Conservation (phyloP, 2,329 filamentous ascomycete genomes). For the Phaeosphaeriaceae sp. region DNA sequence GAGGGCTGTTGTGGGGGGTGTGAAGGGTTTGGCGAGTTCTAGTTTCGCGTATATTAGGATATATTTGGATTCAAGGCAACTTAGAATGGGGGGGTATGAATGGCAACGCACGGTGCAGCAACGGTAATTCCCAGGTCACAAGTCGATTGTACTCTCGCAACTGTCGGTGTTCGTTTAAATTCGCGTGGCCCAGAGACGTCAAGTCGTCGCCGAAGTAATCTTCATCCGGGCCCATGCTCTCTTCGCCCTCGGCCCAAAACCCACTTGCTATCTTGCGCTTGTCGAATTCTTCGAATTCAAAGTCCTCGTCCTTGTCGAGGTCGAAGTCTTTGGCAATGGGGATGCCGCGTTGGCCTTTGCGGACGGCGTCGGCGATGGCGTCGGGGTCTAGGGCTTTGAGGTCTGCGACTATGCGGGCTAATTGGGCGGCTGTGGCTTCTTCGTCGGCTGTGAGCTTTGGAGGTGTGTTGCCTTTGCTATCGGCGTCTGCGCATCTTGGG, state of each 20-base stretch:
- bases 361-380: slow-evolving; percentile 26
- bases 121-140: slow-evolving; percentile 93
- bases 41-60: too few relatives aligned
- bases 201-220: slow-evolving; percentile 84
- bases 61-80: too few relatives aligned
- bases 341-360: slow-evolving; percentile 31
- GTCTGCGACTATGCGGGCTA: slow-evolving; percentile 28
- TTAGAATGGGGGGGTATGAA: too few relatives aligned
- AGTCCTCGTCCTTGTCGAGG: slow-evolving; percentile 34
- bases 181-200: slow-evolving; percentile 78
- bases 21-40: slow-evolving; percentile 86
- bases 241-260: slow-evolving; percentile 49
- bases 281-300: slow-evolving; percentile 26
- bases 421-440: slow-evolving; percentile 24
- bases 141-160: slow-evolving; percentile 86
- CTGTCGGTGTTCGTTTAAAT: slow-evolving; percentile 88
- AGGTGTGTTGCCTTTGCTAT: slow-evolving; percentile 10
- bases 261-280: slow-evolving; percentile 22
- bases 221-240: slow-evolving; percentile 62
- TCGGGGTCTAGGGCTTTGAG: slow-evolving; percentile 33
- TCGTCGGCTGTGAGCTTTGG: slow-evolving; percentile 3
- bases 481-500: too few relatives aligned
- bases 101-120: slow-evolving; percentile 75
- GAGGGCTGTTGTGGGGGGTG: slow-evolving; percentile 68
- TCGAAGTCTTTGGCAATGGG: slow-evolving; percentile 20